Conservation (phyloP, 2,329 filamentous ascomycete genomes). For the Curvularia verruculosa region DNA sequence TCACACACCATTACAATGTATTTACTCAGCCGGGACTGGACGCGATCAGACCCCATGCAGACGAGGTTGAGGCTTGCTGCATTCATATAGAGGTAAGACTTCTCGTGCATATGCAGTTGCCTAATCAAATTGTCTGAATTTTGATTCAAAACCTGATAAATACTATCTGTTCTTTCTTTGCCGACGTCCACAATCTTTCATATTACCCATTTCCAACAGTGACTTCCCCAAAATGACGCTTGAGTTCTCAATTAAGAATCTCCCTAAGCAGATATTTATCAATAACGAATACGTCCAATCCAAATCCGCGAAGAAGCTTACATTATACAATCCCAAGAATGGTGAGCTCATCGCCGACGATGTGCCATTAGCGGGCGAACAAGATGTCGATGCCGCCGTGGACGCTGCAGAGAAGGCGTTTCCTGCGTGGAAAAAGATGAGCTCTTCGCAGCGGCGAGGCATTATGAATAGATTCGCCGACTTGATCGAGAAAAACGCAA, state of each 20-base stretch:
- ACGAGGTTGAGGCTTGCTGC: slow-evolving; percentile 18
- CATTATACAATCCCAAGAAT: slow-evolving; percentile 58
- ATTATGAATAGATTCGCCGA: slow-evolving; percentile 45
- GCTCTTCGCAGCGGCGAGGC: slow-evolving; percentile 32
- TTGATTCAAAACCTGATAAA: slow-evolving; percentile 9
- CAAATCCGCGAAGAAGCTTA: slow-evolving; percentile 54
- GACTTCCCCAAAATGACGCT: slow-evolving; percentile 33
- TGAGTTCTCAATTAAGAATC: slow-evolving; percentile 43
- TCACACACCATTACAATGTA: not conserved
- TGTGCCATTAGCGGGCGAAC: slow-evolving; percentile 53
- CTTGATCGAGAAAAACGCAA: slow-evolving; percentile 34
- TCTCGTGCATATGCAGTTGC: slow-evolving; percentile 1
- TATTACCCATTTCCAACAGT: not conserved
- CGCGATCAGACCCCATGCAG: not conserved
- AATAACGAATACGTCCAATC: slow-evolving; percentile 48
- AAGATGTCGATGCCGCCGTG: slow-evolving; percentile 56
- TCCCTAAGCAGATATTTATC: slow-evolving; percentile 50
- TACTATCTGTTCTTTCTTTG: slow-evolving; percentile 1
- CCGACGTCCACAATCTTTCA: not conserved
- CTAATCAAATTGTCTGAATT: not conserved
- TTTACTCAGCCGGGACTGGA: slow-evolving; percentile 8
- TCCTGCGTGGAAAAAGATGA: slow-evolving; percentile 49
- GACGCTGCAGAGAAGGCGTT: slow-evolving; percentile 58
- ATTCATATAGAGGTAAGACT: slow-evolving; percentile 6
- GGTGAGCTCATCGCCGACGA: slow-evolving; percentile 58